phyloP scores from a whole-genome alignment of 129 eudicot genomes.

The Chrysanthemum lavandulifolium region DNA sequence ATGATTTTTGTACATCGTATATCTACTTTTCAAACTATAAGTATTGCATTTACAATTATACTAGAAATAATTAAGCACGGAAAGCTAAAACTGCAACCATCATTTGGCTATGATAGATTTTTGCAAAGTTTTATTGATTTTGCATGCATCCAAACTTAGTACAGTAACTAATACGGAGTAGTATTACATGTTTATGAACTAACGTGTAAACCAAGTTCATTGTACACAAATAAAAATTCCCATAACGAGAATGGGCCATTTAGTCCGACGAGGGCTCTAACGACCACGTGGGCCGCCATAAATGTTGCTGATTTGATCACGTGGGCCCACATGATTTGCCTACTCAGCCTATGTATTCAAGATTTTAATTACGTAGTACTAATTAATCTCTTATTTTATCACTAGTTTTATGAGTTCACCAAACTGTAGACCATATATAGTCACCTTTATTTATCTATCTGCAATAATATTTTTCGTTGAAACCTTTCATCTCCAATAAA shows the following conservation, averaged over 20 bases:
- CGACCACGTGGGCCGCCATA: slow-evolving; percentile 27
- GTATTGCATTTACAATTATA: too few relatives aligned
- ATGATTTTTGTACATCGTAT: too few relatives aligned
- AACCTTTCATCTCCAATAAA: too few relatives aligned
- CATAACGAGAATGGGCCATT: slow-evolving; percentile 19
- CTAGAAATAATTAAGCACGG: not conserved
- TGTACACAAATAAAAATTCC: slow-evolving; percentile 18
- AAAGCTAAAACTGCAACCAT: not conserved
- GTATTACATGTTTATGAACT: not conserved
- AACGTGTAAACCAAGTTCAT: slow-evolving; percentile 20
- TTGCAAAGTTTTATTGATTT: not conserved
- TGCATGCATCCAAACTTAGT: too few relatives aligned
- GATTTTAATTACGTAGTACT: not conserved
- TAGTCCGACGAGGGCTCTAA: slow-evolving; percentile 15
- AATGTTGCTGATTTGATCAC: slow-evolving; percentile 26
- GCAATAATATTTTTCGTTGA: too few relatives aligned
- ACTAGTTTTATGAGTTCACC: too few relatives aligned
- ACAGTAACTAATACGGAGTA: not conserved
- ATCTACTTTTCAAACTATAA: too few relatives aligned
- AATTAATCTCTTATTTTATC: too few relatives aligned
- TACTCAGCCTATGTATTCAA: not conserved
- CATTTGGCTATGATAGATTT: not conserved
- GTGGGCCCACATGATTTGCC: slow-evolving; percentile 23
- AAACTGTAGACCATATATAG: too few relatives aligned
- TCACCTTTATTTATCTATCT: too few relatives aligned